Conservation (phyloP, 2,329 filamentous ascomycete genomes). For the Monosporascus sp. region DNA sequence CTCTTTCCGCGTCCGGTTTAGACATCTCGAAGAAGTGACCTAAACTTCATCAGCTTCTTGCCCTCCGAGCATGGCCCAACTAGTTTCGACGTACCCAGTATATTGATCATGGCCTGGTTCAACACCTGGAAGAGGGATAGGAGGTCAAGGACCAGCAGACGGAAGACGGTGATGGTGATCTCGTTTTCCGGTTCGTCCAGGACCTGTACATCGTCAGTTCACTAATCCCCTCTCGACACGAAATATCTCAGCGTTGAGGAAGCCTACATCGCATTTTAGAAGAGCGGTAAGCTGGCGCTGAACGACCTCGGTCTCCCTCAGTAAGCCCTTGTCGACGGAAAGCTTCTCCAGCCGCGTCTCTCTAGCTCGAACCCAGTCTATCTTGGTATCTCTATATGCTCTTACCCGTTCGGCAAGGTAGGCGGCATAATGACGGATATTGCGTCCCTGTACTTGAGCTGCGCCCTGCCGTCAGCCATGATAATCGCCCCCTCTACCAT, state of each 20-base stretch:
- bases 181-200: constrained; percentile 93
- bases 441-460: constrained; percentile 93
- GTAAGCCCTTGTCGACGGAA: constrained; percentile 82
- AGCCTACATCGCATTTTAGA: constrained; percentile 80
- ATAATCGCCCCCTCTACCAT: not conserved
- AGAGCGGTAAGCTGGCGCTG: constrained; percentile 83
- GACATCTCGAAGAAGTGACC: constrained; percentile 99
- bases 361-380: constrained; percentile 82
- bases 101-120: constrained; percentile 96
- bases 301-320: constrained; percentile 87
- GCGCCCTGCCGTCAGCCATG: constrained; percentile 19
- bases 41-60: constrained; percentile 32
- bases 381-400: constrained; percentile 77
- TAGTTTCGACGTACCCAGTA: constrained; percentile 63
- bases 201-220: constrained; percentile 48
- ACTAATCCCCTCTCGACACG: not conserved
- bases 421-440: constrained; percentile 85
- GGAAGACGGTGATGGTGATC: constrained; percentile 90
- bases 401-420: constrained; percentile 81
- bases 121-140: constrained; percentile 88
- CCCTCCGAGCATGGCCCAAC: not conserved
- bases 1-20: constrained; percentile 84
- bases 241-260: not conserved
- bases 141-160: constrained; percentile 84
- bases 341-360: constrained; percentile 80